A percentile compares a stretch with the other conserved stretches of the same genome.
Evolutionary conservation across 768 basidiomycete genomes (phyloP).

Genomic region (Suillus brevipes): DNA sequence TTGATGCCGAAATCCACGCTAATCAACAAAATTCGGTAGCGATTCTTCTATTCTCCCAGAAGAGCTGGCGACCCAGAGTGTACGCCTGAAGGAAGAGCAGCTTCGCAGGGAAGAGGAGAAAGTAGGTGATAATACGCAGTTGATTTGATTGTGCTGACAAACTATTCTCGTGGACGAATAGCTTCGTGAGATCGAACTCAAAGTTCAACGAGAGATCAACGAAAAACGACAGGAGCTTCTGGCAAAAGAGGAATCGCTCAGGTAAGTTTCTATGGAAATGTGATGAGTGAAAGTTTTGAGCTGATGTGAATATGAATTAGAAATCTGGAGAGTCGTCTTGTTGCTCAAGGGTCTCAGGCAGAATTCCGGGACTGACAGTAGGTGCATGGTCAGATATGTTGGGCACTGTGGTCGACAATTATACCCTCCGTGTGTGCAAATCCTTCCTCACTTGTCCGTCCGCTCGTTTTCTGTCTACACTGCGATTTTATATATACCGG

Average conservation of each 20-base stretch:
- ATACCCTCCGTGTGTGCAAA: constrained; percentile 35
- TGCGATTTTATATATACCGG: constrained; percentile 34
- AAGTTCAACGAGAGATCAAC: constrained; percentile 96
- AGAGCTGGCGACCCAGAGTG: constrained; percentile 94
- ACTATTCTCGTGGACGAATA: constrained; percentile 31
- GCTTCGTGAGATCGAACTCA: constrained; percentile 97
- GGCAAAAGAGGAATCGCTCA: constrained; percentile 93
- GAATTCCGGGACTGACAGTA: constrained; percentile 70
- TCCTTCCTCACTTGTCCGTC: constrained; percentile 39
- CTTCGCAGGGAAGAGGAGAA: constrained; percentile 96
- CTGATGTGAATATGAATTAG: constrained; percentile 35
- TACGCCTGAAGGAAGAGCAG: constrained; percentile 98
- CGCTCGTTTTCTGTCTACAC: constrained; percentile 34
- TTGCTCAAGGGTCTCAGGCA: constrained; percentile 80
- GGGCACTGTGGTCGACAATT: constrained; percentile 29
- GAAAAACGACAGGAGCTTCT: constrained; percentile 96
- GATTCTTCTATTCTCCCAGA: constrained; percentile 93
- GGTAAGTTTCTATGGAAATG: constrained; percentile 39
- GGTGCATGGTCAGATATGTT: constrained; percentile 22
- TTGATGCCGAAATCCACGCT: constrained; percentile 20
- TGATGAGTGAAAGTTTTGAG: constrained; percentile 9
- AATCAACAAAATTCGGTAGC: constrained; percentile 37
- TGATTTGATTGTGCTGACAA: constrained; percentile 4
- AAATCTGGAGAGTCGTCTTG: constrained; percentile 88
- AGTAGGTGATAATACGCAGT: constrained; percentile 37